Conservation (phyloP, 108 stramenopile species). For the Pseudonitzschia multistriata region DNA sequence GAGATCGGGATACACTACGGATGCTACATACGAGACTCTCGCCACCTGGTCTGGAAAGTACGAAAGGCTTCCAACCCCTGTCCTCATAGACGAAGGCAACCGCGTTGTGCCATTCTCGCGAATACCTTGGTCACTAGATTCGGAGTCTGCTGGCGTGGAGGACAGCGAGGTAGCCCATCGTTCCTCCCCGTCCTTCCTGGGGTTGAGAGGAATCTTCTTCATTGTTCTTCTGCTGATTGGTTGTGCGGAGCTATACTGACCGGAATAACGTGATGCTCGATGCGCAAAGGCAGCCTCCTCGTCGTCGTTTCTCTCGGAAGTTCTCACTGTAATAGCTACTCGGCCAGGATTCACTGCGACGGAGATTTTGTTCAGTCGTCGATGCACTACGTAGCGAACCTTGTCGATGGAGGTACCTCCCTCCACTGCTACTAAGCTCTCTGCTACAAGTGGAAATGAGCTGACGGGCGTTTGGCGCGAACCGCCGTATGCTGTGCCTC, state of each 20-base stretch:
- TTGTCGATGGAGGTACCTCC: no score
- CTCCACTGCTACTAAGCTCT: no score
- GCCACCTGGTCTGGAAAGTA: slow-evolving; percentile 16
- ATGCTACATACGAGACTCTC: slow-evolving; percentile 9
- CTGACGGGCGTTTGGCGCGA: no score
- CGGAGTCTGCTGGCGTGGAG: not conserved
- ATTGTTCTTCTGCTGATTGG: not conserved
- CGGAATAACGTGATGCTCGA: not conserved
- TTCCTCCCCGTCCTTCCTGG: not conserved
- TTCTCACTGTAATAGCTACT: not conserved
- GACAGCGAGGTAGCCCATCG: not conserved
- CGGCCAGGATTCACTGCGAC: not conserved
- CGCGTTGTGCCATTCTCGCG: not conserved
- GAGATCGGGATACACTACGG: not conserved
- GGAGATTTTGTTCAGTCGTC: not conserved
- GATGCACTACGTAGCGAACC: no score
- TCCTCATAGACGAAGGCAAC: not conserved
- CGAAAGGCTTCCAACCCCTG: not conserved
- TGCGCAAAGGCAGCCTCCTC: not conserved
- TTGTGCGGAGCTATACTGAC: not conserved
- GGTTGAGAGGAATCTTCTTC: slow-evolving; percentile 14
- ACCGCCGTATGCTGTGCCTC: no score
- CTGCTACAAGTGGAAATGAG: no score
- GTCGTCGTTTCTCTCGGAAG: not conserved
- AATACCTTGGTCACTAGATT: not conserved